A percentile compares a stretch with the other conserved stretches of the same genome.
Conservation (phyloP, 2,329 filamentous ascomycete genomes). For the Diaporthe destruens region DNA sequence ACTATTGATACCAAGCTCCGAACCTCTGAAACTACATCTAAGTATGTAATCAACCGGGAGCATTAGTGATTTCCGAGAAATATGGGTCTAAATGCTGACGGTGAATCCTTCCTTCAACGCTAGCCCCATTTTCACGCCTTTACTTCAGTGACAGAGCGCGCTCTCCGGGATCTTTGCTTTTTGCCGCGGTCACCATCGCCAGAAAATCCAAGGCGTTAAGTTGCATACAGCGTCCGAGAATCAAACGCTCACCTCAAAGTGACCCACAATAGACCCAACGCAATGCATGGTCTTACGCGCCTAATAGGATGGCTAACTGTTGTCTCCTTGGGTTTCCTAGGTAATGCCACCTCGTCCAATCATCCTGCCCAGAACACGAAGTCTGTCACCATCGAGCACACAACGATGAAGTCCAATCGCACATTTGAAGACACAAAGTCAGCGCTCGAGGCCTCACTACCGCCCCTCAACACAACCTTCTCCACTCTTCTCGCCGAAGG, state of each 20-base stretch:
- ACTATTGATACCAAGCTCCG: too few species aligned
- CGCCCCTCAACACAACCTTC: slow-evolving; percentile 4
- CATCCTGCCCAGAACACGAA: not conserved
- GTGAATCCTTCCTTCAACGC: too few species aligned
- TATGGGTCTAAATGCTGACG: too few species aligned
- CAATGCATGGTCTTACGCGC: not conserved
- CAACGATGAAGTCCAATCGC: not conserved
- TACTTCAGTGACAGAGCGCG: too few species aligned
- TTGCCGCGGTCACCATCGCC: not conserved
- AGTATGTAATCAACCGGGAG: too few species aligned
- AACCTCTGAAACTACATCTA: too few species aligned
- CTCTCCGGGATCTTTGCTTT: too few species aligned
- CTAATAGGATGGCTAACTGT: not conserved
- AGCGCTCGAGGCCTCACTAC: not conserved
- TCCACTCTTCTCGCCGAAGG: not conserved
- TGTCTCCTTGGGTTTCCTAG: too few species aligned
- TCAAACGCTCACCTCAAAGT: not conserved
- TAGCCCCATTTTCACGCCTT: too few species aligned
- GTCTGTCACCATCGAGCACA: not conserved
- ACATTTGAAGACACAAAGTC: slow-evolving; percentile 12
- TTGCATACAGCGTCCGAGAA: too few species aligned
- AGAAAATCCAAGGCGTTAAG: not conserved
- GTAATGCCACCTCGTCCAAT: not conserved
- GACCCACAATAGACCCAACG: not conserved
- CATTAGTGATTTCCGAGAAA: too few species aligned